Conservation (phyloP, 2,329 filamentous ascomycete species). For the Aspergillus sp. region DNA sequence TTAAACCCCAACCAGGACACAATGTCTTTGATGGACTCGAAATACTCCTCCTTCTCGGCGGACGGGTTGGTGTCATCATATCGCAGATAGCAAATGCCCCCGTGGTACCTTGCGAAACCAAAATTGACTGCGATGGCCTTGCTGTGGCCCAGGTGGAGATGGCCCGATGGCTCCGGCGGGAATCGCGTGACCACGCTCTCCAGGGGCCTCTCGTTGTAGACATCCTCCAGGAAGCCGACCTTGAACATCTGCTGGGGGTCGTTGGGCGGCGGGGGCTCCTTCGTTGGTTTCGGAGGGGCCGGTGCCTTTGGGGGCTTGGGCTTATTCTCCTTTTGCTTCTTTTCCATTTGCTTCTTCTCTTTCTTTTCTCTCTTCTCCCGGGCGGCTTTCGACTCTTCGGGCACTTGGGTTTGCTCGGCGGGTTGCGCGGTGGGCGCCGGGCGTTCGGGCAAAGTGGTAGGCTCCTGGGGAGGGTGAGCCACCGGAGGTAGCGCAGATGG, state of each 20-base stretch:
- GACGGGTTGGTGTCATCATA: slow-evolving; percentile 96
- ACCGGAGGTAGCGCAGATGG: background rate
- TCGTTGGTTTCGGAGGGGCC: slow-evolving; percentile 25
- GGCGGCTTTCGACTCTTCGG: background rate
- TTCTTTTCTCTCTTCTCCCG: background rate
- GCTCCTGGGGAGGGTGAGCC: background rate
- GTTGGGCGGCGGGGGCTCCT: slow-evolving; percentile 19
- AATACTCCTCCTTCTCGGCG: slow-evolving; percentile 83
- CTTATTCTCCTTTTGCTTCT: slow-evolving; percentile 29
- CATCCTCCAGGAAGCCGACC: slow-evolving; percentile 63
- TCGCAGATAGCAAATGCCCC: slow-evolving; percentile 65
- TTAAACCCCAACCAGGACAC: slow-evolving; percentile 76
- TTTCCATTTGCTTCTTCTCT: slow-evolving; percentile 40
- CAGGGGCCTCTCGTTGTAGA: slow-evolving; percentile 57
- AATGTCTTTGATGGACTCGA: slow-evolving; percentile 79
- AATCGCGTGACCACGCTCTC: slow-evolving; percentile 56
- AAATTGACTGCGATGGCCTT: slow-evolving; percentile 97
- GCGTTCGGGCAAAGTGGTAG: background rate
- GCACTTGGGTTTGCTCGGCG: no score
- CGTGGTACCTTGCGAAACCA: slow-evolving; percentile 78
- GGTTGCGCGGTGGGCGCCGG: background rate
- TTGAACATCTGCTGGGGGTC: slow-evolving; percentile 64
- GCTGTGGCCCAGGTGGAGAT: slow-evolving; percentile 83
- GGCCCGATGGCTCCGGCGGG: slow-evolving; percentile 85
- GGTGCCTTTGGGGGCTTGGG: slow-evolving; percentile 38